Percentiles rank a stretch among this genome's conserved stretches.
Conservation (phyloP, 148 eudicot genomes). For the Chenopodium quinoa region DNA sequence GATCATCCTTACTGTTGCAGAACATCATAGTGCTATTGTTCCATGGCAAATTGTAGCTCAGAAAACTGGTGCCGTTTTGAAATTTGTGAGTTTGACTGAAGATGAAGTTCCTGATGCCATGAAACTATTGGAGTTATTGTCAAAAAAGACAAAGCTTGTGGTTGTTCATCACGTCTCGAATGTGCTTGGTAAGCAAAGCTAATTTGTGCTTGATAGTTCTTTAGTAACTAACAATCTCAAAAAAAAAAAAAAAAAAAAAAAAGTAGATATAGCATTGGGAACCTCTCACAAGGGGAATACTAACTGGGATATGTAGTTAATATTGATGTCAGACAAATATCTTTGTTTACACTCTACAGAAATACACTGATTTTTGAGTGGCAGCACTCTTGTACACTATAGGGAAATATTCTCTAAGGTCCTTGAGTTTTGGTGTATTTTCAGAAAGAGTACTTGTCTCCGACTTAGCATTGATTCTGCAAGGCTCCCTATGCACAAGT, state of each 20-base stretch:
- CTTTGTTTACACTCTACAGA: not conserved
- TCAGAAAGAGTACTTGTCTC: not conserved
- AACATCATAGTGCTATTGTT: slow-evolving; percentile 96
- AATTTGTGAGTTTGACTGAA: slow-evolving; percentile 61
- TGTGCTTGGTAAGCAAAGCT: slow-evolving; percentile 57
- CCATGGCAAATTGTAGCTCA: slow-evolving; percentile 92
- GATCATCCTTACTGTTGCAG: slow-evolving; percentile 82
- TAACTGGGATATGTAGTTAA: not conserved
- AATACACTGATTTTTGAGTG: not conserved
- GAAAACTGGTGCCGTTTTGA: slow-evolving; percentile 80
- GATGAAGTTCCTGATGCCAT: slow-evolving; percentile 81
- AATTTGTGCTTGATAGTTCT: slow-evolving; percentile 1
- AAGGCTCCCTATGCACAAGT: no score
- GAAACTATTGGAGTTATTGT: slow-evolving; percentile 51
- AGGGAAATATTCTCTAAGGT: not conserved
- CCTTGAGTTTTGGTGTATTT: not conserved
- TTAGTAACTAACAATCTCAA: not conserved
- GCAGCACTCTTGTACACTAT: not conserved
- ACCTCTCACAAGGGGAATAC: no score
- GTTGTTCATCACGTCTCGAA: slow-evolving; percentile 91
- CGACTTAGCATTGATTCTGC: not conserved
- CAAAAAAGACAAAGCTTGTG: slow-evolving; percentile 77
- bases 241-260: no score
- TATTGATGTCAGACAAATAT: not conserved
- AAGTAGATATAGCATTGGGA: no score